Percentiles rank a stretch among this genome's conserved stretches.
Conservation (phyloP, 495 filamentous ascomycete species). For the Aspergillus nanangensis region DNA sequence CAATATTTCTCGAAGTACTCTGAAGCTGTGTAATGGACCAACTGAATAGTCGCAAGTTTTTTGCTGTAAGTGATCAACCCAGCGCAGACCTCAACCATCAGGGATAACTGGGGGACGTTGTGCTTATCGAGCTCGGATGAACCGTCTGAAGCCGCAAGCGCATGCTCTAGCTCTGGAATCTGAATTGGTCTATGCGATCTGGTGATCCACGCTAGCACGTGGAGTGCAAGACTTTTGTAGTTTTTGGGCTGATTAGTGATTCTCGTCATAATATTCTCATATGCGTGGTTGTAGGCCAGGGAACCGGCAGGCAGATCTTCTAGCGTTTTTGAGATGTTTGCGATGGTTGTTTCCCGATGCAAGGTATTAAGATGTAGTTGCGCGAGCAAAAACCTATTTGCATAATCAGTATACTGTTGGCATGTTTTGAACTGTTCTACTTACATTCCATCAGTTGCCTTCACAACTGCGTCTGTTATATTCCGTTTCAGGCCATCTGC, state of each 20-base stretch:
- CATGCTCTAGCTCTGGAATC: conserved; percentile 39
- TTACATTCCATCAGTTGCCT: conserved; percentile 38
- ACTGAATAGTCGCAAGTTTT: conserved; percentile 34
- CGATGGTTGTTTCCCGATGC: too few species aligned
- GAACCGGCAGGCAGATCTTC: too few species aligned
- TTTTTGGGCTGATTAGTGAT: too few species aligned
- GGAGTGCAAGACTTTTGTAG: conserved; percentile 21
- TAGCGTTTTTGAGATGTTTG: too few species aligned
- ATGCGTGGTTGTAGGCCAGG: conserved; percentile 16
- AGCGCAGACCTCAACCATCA: conserved; percentile 43
- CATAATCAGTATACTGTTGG: not conserved
- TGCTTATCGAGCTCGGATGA: conserved; percentile 30
- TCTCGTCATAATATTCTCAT: conserved; percentile 10
- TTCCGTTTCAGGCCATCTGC: too few species aligned
- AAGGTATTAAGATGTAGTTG: conserved; percentile 36
- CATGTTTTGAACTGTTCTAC: not conserved
- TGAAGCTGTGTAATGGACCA: conserved; percentile 53
- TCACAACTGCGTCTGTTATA: conserved; percentile 17
- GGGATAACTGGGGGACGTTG: conserved; percentile 29
- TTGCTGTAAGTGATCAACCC: conserved; percentile 48
- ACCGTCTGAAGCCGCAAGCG: conserved; percentile 34
- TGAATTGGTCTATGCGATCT: conserved; percentile 35
- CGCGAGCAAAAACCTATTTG: conserved; percentile 59
- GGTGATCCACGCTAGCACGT: conserved; percentile 27
- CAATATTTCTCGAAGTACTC: conserved; percentile 39